Conservation (phyloP, 1,284 basidiomycete species). For the Cryptococcus depauperatus region DNA sequence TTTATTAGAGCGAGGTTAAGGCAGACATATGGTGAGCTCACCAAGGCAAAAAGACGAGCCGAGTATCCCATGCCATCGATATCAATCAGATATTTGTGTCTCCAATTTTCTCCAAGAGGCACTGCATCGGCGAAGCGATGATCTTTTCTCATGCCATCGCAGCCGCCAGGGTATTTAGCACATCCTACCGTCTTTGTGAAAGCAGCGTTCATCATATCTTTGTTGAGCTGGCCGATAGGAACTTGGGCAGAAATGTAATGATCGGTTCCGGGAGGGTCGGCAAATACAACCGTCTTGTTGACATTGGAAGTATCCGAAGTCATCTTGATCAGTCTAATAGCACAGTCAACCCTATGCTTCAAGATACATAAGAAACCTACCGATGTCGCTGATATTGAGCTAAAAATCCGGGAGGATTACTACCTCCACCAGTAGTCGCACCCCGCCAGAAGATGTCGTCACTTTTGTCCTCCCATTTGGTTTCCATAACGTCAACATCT, state of each 20-base stretch:
- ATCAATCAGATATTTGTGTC: constrained; percentile 84
- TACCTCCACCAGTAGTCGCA: constrained; percentile 85
- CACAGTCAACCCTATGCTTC: not conserved
- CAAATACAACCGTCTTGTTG: constrained; percentile 66
- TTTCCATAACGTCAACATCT: constrained; percentile 69
- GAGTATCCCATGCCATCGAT: constrained; percentile 93
- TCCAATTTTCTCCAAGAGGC: constrained; percentile 76
- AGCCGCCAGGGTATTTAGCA: constrained; percentile 69
- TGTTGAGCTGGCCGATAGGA: constrained; percentile 59
- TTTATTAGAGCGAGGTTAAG: constrained; percentile 2
- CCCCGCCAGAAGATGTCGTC: constrained; percentile 57
- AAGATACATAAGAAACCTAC: constrained; percentile 31
- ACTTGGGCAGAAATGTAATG: constrained; percentile 56
- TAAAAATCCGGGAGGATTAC: constrained; percentile 72
- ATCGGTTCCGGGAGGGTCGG: constrained; percentile 58
- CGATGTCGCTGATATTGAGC: constrained; percentile 81
- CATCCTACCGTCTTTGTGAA: constrained; percentile 70
- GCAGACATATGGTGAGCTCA: constrained; percentile 42
- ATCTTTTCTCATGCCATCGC: constrained; percentile 56
- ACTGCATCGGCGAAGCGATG: constrained; percentile 72
- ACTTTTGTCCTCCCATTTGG: constrained; percentile 55
- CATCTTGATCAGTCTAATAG: constrained; percentile 72
- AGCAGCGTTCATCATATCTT: constrained; percentile 77
- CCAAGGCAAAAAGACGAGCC: constrained; percentile 76
- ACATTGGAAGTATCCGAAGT: constrained; percentile 54